These are phyloP conservation scores for Nannizziopsis barbatae DNA, from an alignment of 2,329 filamentous ascomycete genomes.

Conservation along the genomic window DNA sequence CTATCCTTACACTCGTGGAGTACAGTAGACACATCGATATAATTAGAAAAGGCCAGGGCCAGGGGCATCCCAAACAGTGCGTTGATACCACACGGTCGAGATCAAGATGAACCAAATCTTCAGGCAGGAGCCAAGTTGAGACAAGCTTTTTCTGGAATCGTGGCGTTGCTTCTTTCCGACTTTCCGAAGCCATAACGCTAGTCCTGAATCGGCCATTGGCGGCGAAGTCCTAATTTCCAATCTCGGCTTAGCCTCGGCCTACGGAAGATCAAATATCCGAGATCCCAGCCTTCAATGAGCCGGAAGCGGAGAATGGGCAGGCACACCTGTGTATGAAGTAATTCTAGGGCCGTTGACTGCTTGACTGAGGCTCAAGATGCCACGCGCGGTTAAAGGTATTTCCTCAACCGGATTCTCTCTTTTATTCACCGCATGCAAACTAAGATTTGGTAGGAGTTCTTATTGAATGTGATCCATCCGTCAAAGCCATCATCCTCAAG, in stretches of 20 bases:
- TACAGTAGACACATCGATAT: not conserved
- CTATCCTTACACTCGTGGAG: no score
- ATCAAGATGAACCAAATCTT: no score
- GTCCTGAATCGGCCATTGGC: not conserved
- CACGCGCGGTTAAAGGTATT: slow-evolving; percentile 14
- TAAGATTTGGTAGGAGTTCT: slow-evolving; percentile 29
- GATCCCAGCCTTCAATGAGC: not conserved
- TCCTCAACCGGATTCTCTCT: not conserved
- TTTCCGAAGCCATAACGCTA: not conserved
- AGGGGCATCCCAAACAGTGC: no score
- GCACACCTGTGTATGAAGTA: no score
- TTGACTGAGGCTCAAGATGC: slow-evolving; percentile 6
- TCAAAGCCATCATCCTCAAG: slow-evolving; percentile 40
- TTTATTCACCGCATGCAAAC: not conserved
- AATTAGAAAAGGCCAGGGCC: no score
- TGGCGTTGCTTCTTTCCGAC: no score
- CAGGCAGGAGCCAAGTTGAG: not conserved
- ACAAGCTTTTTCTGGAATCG: slow-evolving; percentile 6
- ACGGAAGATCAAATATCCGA: not conserved
- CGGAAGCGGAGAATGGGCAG: not conserved
- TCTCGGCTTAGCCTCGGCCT: not conserved
- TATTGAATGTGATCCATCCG: slow-evolving; percentile 40
- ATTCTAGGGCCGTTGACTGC: no score
- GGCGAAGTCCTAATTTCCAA: not conserved
- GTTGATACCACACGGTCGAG: no score